Evolutionary conservation across 2,329 filamentous ascomycete species (phyloP).

Genomic region (Emericellopsis cladophorae): DNA sequence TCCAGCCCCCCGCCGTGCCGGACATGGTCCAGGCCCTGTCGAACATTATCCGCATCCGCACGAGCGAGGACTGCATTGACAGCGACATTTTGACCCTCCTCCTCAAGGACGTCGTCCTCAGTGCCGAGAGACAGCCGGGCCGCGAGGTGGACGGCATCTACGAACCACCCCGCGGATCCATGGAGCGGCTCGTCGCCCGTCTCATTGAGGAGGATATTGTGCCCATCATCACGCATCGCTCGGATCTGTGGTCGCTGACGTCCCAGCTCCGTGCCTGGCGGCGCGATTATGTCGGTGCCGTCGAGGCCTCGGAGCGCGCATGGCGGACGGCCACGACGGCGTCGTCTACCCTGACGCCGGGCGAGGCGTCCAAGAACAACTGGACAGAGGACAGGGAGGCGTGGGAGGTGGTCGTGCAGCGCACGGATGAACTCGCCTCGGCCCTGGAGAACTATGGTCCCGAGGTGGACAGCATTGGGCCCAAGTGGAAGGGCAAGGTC

Average conservation of each 20-base stretch:
- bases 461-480: conserved; percentile 54
- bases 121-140: conserved; percentile 18
- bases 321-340: conserved; percentile 51
- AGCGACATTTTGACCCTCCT: conserved; percentile 57
- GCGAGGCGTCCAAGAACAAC: conserved; percentile 9
- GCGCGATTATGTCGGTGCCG: conserved; percentile 53
- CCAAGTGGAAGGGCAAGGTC: conserved; percentile 81
- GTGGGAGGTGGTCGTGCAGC: conserved; percentile 62
- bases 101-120: conserved; percentile 54
- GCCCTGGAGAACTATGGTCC: conserved; percentile 70
- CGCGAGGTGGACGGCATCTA: conserved; percentile 12
- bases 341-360: conserved; percentile 23
- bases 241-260: conserved; percentile 65
- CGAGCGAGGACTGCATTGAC: conserved; percentile 71
- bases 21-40: conserved; percentile 68
- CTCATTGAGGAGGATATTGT: conserved; percentile 64
- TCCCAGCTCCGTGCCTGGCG: conserved; percentile 63
- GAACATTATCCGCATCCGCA: conserved; percentile 63
- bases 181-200: conserved; percentile 50
- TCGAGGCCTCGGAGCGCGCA: conserved; percentile 78
- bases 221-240: conserved; percentile 72
- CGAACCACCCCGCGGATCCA: conserved; percentile 38
- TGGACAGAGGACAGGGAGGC: conserved; percentile 42
- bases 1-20: conserved; percentile 59
- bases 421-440: conserved; percentile 71